Evolutionary conservation across 371 early-diverging fungal species (phyloP).

Genomic region (Fennellomyces sp.): DNA sequence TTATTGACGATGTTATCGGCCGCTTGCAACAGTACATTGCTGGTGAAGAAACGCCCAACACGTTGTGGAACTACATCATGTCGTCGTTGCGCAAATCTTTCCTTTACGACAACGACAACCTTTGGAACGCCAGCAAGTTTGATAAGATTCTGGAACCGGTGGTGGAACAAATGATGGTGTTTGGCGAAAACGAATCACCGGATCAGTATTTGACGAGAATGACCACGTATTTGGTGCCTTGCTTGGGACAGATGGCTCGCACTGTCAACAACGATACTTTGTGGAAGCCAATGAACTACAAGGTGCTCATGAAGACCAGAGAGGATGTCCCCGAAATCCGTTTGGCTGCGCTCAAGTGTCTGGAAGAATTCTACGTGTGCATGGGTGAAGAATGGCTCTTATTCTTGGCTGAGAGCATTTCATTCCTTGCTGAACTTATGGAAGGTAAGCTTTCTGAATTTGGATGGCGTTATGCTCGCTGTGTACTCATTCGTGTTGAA

Average conservation of each 20-base stretch:
- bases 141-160: slow-evolving; percentile 73
- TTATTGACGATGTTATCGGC: slow-evolving; percentile 72
- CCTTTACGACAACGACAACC: slow-evolving; percentile 69
- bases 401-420: slow-evolving; percentile 93
- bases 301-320: slow-evolving; percentile 78
- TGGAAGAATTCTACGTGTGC: slow-evolving; percentile 82
- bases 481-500: not conserved
- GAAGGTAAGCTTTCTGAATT: slow-evolving; percentile 56
- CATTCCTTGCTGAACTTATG: slow-evolving; percentile 93
- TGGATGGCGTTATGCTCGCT: not conserved
- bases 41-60: slow-evolving; percentile 46
- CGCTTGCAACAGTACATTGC: slow-evolving; percentile 56
- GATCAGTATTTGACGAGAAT: slow-evolving; percentile 60
- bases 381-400: slow-evolving; percentile 92
- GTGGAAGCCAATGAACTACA: slow-evolving; percentile 89
- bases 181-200: slow-evolving; percentile 36
- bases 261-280: slow-evolving; percentile 78
- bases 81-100: slow-evolving; percentile 69
- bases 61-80: slow-evolving; percentile 64
- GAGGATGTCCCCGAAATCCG: slow-evolving; percentile 74
- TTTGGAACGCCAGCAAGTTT: slow-evolving; percentile 77
- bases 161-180: slow-evolving; percentile 74
- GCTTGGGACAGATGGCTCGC: slow-evolving; percentile 82
- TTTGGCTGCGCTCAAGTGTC: slow-evolving; percentile 68
- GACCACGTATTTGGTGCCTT: slow-evolving; percentile 73